Base-by-base conservation (phyloP, 208 protist genomes). In the Leishmania tropica region DNA sequence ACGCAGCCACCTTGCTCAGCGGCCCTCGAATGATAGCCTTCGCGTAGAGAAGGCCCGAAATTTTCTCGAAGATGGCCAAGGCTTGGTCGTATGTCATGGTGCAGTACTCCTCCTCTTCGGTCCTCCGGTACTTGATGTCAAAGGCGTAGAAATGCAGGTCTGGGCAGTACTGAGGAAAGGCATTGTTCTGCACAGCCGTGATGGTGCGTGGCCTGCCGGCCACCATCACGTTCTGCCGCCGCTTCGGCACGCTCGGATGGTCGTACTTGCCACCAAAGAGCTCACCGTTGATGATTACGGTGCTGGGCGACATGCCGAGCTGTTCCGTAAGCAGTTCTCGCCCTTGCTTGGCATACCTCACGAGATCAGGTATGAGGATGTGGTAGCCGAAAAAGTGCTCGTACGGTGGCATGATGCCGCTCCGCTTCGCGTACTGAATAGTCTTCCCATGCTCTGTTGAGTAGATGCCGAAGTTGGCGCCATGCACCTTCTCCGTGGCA, bases 311-410 rank as follows among this genome's bases (percentile, higher is more conserved):
- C 37, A 62, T 19, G 28, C 80, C 76, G 31, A 93, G 67, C 19
- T 79, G 64, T 10, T 64, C 64, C 45, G 84, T 85, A n/a, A 95
- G 74, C 47, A 93, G 78, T 82, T 90, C 85, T 11, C 94, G 88
- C 28, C 81, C 84, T 35, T 83, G 62, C 7, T 81, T 70, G 28
- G 79, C 79, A 67, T 91, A 90, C 40, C 79, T 82, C 60, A 85
- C 82, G 19, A 97, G 83, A 68, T 97, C 90, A 13, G 94, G 91
- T 62, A 94, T 84, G 42, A 97, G 85, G 21, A 92, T 82, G 75
- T 94, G 91, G 81, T 97, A 97, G 68, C 94, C 94, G 80, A 97
- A 97, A 75, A 97, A 97, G 82, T 95, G 90, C 84, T 97, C 92
- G 15, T 62, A 88, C 31, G 86, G 89, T 17, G 89, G 81, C 89